Percentiles rank a stretch among this genome's conserved stretches.
These are phyloP conservation scores for Scytalidium lignicola DNA, from an alignment of 2,329 filamentous ascomycete species.

Conservation along the genomic window DNA sequence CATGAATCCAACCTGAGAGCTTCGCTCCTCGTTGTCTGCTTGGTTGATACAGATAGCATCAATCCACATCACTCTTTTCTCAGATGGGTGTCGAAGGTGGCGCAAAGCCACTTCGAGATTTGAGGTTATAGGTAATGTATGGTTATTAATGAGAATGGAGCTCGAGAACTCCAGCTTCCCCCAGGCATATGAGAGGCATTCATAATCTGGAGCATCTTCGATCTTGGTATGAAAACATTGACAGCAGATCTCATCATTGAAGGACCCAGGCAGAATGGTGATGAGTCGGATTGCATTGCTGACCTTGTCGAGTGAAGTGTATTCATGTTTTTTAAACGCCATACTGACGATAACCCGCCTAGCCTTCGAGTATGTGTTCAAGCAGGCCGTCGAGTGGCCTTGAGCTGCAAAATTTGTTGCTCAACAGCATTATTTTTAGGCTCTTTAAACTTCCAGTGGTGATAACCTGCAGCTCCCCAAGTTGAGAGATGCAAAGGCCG, in stretches of 20 bases:
- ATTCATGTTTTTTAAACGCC: slow-evolving; percentile 34
- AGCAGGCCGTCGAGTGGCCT: no score
- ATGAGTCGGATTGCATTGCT: slow-evolving; percentile 38
- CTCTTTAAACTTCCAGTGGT: no score
- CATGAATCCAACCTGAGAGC: slow-evolving; percentile 2
- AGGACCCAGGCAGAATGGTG: slow-evolving; percentile 22
- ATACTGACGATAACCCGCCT: neutral
- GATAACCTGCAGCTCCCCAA: no score
- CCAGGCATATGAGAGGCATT: slow-evolving; percentile 5
- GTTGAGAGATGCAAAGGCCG: no score
- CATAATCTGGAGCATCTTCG: slow-evolving; percentile 5
- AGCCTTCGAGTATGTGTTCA: no score
- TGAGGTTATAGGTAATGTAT: neutral
- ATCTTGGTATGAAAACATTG: slow-evolving; percentile 20
- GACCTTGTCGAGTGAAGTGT: slow-evolving; percentile 39
- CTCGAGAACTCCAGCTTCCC: neutral
- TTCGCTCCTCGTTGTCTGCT: slow-evolving; percentile 1
- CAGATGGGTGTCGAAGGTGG: neutral
- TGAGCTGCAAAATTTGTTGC: no score
- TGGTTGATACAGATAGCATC: slow-evolving; percentile 10
- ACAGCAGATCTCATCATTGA: slow-evolving; percentile 30
- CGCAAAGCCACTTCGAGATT: slow-evolving; percentile 4
- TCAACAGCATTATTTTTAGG: no score
- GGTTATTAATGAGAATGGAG: neutral
- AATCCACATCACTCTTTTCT: slow-evolving; percentile 4